Evolutionary conservation across 1,284 basidiomycete species (phyloP), one percentile per base, ranked within the genome.

Genomic region (Trichosporon coremiiforme): DNA sequence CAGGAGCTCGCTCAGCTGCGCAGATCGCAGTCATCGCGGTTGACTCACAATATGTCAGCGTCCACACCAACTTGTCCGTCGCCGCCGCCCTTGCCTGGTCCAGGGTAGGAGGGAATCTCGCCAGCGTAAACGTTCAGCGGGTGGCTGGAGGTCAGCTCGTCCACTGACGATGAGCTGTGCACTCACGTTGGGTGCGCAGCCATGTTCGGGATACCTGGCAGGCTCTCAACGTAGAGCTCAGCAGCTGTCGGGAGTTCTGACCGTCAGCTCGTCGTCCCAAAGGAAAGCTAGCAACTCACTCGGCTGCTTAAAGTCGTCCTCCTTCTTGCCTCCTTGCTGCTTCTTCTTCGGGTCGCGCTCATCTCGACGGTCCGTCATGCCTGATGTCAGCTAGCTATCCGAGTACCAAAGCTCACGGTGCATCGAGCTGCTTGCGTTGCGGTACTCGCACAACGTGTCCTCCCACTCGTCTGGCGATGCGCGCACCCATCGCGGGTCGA

Each of bases 61-160:
- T 84, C 82, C 53, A 75, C 76, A 3, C 82, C 82, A 6, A 75
- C 78, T 9, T 71, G 72, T 5, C 80, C 83, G 13, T 81, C 78
- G 25, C 79, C 81, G 1, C 81, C 84, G 12, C 79, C 82, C 13
- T 74, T 73, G 0, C 75, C 77, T 66, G 77, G 86, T 76, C 89
- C 86, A 8, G 93, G 91, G 83, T 95, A 93, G 1, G 92, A 90
- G 17, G 90, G 86, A 31, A 95, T 84, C 78, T 92, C 90, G 0
- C 93, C 93, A 6, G 93, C 90, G 75, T 90, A 94, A 75, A 95
- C 87, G 71, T 88, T 89, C 53, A 95, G 82, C 1, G 92, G 92
- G 70, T 89, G 88, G 33, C 86, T 83, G 69, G 25, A 33, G 25
- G 62, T 73, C 62, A 75, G 71, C 63, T 66, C 4, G 29, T 8